phyloP scores from a whole-genome alignment of 768 basidiomycete genomes.

The Mrakia blollopis region DNA sequence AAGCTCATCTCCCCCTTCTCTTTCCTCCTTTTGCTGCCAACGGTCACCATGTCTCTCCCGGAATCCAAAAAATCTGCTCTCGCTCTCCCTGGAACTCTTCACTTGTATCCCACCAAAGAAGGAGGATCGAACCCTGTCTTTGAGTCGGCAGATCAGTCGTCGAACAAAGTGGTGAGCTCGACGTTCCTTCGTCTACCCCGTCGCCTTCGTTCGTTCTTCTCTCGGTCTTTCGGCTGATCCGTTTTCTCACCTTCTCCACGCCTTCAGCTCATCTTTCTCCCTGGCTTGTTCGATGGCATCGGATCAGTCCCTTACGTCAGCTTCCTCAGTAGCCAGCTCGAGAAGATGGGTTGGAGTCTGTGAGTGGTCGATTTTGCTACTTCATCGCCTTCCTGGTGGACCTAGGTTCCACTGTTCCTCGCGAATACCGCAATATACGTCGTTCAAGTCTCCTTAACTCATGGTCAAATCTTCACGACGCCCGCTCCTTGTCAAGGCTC shows the following conservation, averaged over 20 bases:
- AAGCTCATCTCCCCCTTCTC: background rate
- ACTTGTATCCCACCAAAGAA: background rate
- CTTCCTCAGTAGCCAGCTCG: background rate
- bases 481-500: too few species aligned
- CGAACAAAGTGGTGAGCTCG: background rate
- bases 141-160: background rate
- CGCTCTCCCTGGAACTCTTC: background rate
- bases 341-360: conserved; percentile 24
- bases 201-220: background rate
- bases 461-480: too few species aligned
- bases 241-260: background rate
- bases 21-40: background rate
- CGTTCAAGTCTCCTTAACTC: too few species aligned
- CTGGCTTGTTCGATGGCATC: conserved; percentile 22
- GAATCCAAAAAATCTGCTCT: background rate
- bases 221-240: background rate
- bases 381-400: too few species aligned
- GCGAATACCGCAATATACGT: too few species aligned
- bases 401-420: too few species aligned
- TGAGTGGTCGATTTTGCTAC: too few species aligned
- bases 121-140: background rate
- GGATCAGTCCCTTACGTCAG: conserved; percentile 17
- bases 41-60: background rate
- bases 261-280: conserved; percentile 26
- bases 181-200: background rate